Evolutionary conservation across 352 stramenopile species (phyloP), one percentile per base, ranked within the genome.

Genomic region (Pythium monospermum): DNA sequence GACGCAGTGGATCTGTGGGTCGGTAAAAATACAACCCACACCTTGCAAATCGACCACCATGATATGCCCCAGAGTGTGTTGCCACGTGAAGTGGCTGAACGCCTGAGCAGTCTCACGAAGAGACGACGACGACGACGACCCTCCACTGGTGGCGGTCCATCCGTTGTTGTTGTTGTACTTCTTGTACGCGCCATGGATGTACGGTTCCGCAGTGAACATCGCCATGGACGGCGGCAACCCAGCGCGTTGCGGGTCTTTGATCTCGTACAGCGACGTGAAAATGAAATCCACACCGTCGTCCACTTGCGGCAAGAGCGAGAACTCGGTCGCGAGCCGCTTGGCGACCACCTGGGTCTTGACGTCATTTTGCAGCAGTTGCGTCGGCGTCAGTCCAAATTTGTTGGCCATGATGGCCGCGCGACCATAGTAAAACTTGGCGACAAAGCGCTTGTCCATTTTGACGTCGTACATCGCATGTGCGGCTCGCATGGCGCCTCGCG

Each of bases 91-190:
- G 36, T 74, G 66, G 25, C 59, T 71, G 47, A 76, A 80, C 0
- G 66, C 69, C 43, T 76, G 68, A 16, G 68, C 64, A 3, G 57
- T 63, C 4, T 66, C 54, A 16, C 41, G 36, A 11, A 53, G 25
- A 49, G 56, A 21, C 22, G 41, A 28, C 33, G 27, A 15, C 15
- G 32, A 12, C 0, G 27, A 10, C 25, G 59, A 40, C n/a, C n/a
- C n/a, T n/a, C n/a, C n/a, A n/a, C n/a, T n/a, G n/a, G n/a, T n/a
- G n/a, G 36, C 35, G 15, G 63, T 54, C 64, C 60, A 73, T 13
- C 57, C 59, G 16, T 69, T 74, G 38, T 70, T 70, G 53, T 67
- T 74, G 57, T 74, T 73, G 58, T 72, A 80, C 64, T 76, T 79
- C 40, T 66, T 64, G 64, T 72, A 79, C 23, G 62, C 37, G 7